These are phyloP conservation scores for Didymellaceae sp. DNA, from an alignment of 2,329 filamentous ascomycete species.

Conservation along the genomic window DNA sequence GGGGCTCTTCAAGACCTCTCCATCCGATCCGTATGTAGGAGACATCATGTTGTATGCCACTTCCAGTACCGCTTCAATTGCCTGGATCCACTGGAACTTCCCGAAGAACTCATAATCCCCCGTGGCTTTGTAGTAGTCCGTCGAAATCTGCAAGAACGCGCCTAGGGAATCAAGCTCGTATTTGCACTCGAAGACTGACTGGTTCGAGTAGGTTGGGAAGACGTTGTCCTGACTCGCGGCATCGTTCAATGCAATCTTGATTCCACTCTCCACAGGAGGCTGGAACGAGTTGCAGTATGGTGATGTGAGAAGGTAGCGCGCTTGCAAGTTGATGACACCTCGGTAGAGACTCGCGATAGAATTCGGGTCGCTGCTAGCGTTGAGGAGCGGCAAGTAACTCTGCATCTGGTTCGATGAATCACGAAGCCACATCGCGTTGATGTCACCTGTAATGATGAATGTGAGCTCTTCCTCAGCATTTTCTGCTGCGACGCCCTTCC, in stretches of 20 bases:
- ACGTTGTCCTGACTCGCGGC: conserved; percentile 52
- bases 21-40: conserved; percentile 57
- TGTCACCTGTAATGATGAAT: conserved; percentile 65
- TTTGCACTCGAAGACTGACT: conserved; percentile 60
- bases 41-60: conserved; percentile 56
- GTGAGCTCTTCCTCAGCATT: conserved; percentile 68
- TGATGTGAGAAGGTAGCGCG: conserved; percentile 69
- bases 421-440: conserved; percentile 63
- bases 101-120: conserved; percentile 57
- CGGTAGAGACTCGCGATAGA: conserved; percentile 72
- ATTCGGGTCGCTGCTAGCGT: conserved; percentile 59
- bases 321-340: conserved; percentile 74
- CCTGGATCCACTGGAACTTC: conserved; percentile 56
- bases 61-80: conserved; percentile 54
- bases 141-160: conserved; percentile 58
- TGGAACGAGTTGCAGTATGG: conserved; percentile 63
- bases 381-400: conserved; percentile 69
- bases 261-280: conserved; percentile 56
- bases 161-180: conserved; percentile 62
- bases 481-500: conserved; percentile 67
- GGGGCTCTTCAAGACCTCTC: conserved; percentile 51
- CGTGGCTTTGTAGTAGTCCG: conserved; percentile 58
- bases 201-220: conserved; percentile 51
- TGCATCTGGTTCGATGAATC: conserved; percentile 73
- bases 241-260: conserved; percentile 49